Evolutionary conservation across 352 stramenopile species (phyloP), one percentile per base, ranked within the genome.

Genomic region (Globisporangium alternatum): DNA sequence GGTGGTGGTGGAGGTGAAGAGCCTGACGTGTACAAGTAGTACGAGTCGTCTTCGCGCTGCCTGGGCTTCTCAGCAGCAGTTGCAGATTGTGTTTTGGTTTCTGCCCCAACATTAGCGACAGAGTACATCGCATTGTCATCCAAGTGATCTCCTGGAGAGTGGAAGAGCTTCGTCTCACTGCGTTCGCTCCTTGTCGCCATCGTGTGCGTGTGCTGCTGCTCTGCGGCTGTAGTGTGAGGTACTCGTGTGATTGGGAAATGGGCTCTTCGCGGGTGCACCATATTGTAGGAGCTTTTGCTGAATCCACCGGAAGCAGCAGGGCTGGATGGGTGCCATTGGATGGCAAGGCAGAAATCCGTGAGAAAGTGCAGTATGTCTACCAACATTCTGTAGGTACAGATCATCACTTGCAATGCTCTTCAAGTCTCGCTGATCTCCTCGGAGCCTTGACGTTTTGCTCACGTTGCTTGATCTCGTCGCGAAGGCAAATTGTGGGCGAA

Each of bases 291-390:
- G 4, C 33, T 12, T 8, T 39, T 12, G 33, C 8, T 39, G 33
- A 39, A 9, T 9, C 33, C 33, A 10, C 6, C n/a, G n/a, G n/a
- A n/a, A n/a, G n/a, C n/a, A n/a, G 31, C 31, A 35, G 3, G 3
- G 7, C 31, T 35, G 31, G 31, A 35, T 25, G 12, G 45, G 45
- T 53, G 17, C 45, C 28, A 5, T 1, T 33, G 10, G 47, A 31
- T 22, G 47, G 47, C 19, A n/a, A n/a, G 21, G 30, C 47, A 54
- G 47, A 54, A 54, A 39, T 54, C 47, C 47, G 33, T n/a, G 45
- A n/a, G 19, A 54, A 54, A 54, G 22, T 35, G 22, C 47, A 54
- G 33, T 22, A 35, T 1, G 10, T 21, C 33, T 35, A 35, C 47
- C 21, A 35, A 12, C 47, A 54, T 54, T 54, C 47, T 35, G 22